These are phyloP conservation scores for Pseudocercospora cruenta DNA, from an alignment of 2,329 filamentous ascomycete genomes.

Conservation along the genomic window DNA sequence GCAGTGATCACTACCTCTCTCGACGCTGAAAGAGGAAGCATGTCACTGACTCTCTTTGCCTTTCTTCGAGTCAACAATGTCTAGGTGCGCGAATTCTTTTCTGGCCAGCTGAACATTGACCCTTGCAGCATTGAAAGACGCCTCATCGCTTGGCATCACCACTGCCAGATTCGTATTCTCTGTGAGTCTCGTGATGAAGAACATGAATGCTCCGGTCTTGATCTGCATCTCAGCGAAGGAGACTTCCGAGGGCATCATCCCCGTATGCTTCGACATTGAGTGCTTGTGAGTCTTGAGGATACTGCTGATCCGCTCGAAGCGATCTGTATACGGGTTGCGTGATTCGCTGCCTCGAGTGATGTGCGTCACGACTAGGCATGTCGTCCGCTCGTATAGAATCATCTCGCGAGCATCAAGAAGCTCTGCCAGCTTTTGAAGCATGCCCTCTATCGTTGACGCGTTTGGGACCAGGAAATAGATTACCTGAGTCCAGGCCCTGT, in stretches of 20 bases:
- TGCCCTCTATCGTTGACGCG: conserved; percentile 80
- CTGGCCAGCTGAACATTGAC: conserved; percentile 87
- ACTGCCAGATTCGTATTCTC: conserved; percentile 97
- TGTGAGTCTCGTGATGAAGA: conserved; percentile 93
- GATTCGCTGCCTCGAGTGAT: conserved; percentile 77
- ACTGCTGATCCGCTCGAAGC: conserved; percentile 92
- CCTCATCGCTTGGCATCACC: conserved; percentile 86
- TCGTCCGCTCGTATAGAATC: conserved; percentile 91
- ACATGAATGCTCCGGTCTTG: conserved; percentile 80
- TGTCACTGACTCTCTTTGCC: conserved; percentile 30
- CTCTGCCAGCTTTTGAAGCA: conserved; percentile 78
- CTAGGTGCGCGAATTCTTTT: conserved; percentile 73
- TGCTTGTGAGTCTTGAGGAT: conserved; percentile 99
- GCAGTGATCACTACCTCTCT: conserved; percentile 23
- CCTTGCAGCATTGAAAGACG: conserved; percentile 85
- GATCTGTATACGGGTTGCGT: conserved; percentile 83
- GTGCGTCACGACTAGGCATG: conserved; percentile 93
- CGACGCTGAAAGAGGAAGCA: conserved; percentile 22
- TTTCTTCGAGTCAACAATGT: conserved; percentile 46
- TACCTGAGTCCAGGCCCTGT: conserved; percentile 97
- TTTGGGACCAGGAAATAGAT: conserved; percentile 99
- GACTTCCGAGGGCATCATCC: conserved; percentile 77
- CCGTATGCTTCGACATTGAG: conserved; percentile 70
- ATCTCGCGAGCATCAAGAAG: conserved; percentile 92
- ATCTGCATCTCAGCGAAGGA: conserved; percentile 82